A percentile compares a stretch with the other conserved stretches of the same genome.
These are phyloP conservation scores for Penicillium sp. DNA, from an alignment of 2,329 filamentous ascomycete genomes.

Conservation along the genomic window DNA sequence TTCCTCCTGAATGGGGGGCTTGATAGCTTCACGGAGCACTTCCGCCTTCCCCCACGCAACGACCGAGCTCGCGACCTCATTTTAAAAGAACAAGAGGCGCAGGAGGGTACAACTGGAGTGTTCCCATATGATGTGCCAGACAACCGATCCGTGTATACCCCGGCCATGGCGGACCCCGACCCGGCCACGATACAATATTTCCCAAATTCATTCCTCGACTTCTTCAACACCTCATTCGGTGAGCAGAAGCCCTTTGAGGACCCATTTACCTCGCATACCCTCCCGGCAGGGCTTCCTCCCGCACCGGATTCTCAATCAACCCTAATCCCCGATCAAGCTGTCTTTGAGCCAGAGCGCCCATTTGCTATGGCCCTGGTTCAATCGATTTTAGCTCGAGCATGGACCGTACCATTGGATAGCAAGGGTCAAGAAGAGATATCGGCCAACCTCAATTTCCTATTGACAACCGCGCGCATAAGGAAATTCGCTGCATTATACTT, in stretches of 20 bases:
- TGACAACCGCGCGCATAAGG: constrained; percentile 43
- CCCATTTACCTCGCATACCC: constrained; percentile 20
- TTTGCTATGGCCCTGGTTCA: constrained; percentile 43
- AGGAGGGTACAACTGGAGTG: constrained; percentile 21
- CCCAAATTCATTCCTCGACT: constrained; percentile 38
- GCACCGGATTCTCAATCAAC: constrained; percentile 19
- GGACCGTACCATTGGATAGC: constrained; percentile 38
- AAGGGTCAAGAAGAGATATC: constrained; percentile 43
- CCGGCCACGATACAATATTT: constrained; percentile 30
- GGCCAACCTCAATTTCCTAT: constrained; percentile 39
- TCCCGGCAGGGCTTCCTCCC: constrained; percentile 16
- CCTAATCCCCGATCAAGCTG: constrained; percentile 21
- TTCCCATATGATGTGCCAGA: constrained; percentile 19
- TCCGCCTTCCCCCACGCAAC: constrained; percentile 43
- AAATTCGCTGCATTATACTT: constrained; percentile 47
- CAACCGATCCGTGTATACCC: constrained; percentile 15
- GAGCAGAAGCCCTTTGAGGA: constrained; percentile 27
- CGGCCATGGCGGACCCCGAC: constrained; percentile 27
- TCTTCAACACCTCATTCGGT: constrained; percentile 40
- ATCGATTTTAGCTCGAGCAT: constrained; percentile 40
- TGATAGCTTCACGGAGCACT: constrained; percentile 48
- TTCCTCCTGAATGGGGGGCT: constrained; percentile 49
- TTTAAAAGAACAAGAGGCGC: constrained; percentile 32
- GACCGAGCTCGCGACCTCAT: constrained; percentile 40
- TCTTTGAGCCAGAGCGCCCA: constrained; percentile 38